A percentile compares a stretch with the other conserved stretches of the same genome.
Conservation (phyloP, 169 alveolate genomes). For the Toxoplasma gondii region DNA sequence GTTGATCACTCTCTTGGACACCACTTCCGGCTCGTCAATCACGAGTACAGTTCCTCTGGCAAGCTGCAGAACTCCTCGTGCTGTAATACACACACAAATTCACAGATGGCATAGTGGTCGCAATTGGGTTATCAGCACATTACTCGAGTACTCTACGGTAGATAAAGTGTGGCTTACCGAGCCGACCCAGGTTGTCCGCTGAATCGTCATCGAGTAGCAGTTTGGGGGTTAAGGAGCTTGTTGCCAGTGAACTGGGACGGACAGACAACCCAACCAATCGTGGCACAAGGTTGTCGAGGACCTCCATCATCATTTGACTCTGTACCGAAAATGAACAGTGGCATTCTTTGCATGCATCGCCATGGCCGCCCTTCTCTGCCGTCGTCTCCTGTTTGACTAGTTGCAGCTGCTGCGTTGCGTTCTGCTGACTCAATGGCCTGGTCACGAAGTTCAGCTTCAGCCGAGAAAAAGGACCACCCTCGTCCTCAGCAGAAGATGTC, state of each 20-base stretch:
- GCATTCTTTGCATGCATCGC: background rate
- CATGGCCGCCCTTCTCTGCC: background rate
- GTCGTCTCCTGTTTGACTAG: background rate
- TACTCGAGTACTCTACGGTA: too few species aligned
- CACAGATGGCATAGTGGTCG: background rate
- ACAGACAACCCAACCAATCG: conserved; percentile 5
- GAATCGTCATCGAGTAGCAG: background rate
- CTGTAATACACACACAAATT: background rate
- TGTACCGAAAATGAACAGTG: background rate
- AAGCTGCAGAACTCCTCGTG: conserved; percentile 9
- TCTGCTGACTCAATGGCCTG: background rate
- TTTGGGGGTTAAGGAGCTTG: background rate
- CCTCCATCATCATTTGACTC: background rate
- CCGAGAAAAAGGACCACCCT: background rate
- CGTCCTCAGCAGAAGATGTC: background rate
- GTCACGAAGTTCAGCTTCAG: background rate
- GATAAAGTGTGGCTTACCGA: background rate
- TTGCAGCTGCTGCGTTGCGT: background rate
- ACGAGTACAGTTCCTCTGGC: conserved; percentile 10
- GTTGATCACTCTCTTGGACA: background rate
- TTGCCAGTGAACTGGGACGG: background rate
- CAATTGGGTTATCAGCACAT: background rate
- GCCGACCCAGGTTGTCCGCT: background rate
- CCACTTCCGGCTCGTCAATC: conserved; percentile 30
- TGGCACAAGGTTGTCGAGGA: background rate